These are phyloP conservation scores for Arthrobotrys sphaeroides DNA, from an alignment of 2,329 filamentous ascomycete genomes.

Conservation along the genomic window DNA sequence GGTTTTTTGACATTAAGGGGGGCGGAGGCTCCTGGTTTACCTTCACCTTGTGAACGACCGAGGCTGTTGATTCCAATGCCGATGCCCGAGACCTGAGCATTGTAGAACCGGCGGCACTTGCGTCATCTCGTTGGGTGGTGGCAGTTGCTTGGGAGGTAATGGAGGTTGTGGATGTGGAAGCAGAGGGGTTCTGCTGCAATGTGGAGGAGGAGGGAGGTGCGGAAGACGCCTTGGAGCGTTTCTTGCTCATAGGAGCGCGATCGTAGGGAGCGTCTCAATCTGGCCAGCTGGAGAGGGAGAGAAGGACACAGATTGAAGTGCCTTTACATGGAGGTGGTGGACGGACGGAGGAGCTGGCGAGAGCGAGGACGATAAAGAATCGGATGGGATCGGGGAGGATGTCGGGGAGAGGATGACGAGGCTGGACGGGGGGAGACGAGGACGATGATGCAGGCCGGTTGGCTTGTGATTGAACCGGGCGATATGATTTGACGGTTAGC, in stretches of 20 bases:
- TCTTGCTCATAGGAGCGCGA: conserved; percentile 54
- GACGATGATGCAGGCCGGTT: conserved; percentile 7
- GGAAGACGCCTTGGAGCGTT: conserved; percentile 32
- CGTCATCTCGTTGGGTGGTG: conserved; percentile 43
- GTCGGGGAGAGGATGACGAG: conserved; percentile 5
- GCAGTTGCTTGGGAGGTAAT: conserved; percentile 49
- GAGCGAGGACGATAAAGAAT: conserved; percentile 7
- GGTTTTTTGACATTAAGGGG: too few relatives aligned
- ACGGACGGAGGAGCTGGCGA: background rate
- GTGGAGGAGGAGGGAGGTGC: conserved; percentile 14
- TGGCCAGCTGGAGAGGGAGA: background rate
- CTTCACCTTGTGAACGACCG: conserved; percentile 53
- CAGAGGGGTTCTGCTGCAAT: conserved; percentile 37
- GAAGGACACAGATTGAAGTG: background rate
- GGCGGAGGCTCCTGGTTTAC: conserved; percentile 24
- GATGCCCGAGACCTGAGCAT: conserved; percentile 44
- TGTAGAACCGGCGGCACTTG: conserved; percentile 45
- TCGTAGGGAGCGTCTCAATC: conserved; percentile 11
- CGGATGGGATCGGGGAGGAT: background rate
- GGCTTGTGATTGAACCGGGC: conserved; percentile 45
- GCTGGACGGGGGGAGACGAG: background rate
- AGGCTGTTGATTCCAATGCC: conserved; percentile 50
- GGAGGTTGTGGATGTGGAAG: conserved; percentile 42
- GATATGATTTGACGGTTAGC: conserved; percentile 34
- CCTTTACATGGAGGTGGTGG: conserved; percentile 1